These are phyloP conservation scores for Talaromyces sp. DNA, from an alignment of 2,329 filamentous ascomycete genomes.

Conservation along the genomic window DNA sequence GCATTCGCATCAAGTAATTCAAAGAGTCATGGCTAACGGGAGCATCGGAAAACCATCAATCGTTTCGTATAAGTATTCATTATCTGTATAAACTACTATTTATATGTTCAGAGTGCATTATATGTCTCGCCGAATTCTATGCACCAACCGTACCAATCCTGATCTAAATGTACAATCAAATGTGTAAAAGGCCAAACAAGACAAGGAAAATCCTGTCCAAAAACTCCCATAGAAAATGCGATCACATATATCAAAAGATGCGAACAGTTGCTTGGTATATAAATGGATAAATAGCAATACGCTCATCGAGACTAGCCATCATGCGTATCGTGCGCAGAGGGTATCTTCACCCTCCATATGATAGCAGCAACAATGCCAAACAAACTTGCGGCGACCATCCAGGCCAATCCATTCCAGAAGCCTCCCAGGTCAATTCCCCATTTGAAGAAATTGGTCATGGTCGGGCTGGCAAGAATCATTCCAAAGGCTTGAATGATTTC, in stretches of 20 bases:
- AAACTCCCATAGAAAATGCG: neutral
- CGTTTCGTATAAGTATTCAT: neutral
- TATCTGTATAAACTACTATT: neutral
- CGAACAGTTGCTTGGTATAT: neutral
- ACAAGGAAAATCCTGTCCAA: too few species aligned
- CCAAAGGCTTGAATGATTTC: slow-evolving; percentile 46
- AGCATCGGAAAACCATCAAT: too few species aligned
- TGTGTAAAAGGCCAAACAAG: neutral
- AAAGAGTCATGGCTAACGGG: too few species aligned
- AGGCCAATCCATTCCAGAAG: slow-evolving; percentile 46
- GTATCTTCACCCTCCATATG: slow-evolving; percentile 12
- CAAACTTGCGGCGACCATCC: slow-evolving; percentile 33
- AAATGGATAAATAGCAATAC: neutral
- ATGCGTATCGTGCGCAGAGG: neutral
- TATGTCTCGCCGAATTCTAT: neutral
- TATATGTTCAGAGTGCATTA: neutral
- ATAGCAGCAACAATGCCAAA: slow-evolving; percentile 19
- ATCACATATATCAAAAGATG: neutral
- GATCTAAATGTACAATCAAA: neutral
- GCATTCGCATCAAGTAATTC: neutral
- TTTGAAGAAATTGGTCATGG: slow-evolving; percentile 43
- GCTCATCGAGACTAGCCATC: neutral
- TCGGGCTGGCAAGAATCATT: slow-evolving; percentile 42
- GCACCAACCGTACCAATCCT: neutral
- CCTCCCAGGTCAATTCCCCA: slow-evolving; percentile 43